Base-by-base conservation (phyloP, 305 asterid species). In the Fraxinus platypoda region DNA sequence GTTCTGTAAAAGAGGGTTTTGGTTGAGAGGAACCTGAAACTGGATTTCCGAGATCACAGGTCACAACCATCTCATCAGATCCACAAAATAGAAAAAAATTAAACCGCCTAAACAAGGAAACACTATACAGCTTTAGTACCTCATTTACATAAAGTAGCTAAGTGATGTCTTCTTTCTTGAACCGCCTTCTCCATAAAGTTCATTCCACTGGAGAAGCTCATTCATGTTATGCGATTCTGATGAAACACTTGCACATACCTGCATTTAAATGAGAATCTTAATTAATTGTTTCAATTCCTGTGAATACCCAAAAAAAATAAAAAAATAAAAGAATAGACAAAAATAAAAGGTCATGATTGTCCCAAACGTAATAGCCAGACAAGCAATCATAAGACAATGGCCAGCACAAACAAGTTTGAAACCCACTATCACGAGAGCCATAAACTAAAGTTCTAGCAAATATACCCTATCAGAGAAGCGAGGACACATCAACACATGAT, bases 241-340 rank as follows among this genome's bases (percentile, higher is more conserved):
- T 31, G 94, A 88, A 33, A 93, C 94, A 79, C 95, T 93, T 72
- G 95, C 97, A 80, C 92, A 90, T 52, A 93, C 95, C 97, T 93
- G 78, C 62, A 85, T 86, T 81, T 78, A 35, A 25, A 52, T n/a
- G 6, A 75, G 28, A 70, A 76, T 25, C 38, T 30, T 25, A 46
- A 75, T 28, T 59, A 11, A 11, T 28, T 66, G 34, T 64, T 64
- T 64, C 4, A 23, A 62, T 21, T 62, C 15, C 6, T 3, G 31
- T 8, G 71, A n/a, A 23, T 21, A 62, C 13, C 30, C 2, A n/a
- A 8, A 19, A 8, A 8, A 21, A 9, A 0, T 0, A 19, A 0
- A 21, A 6, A 21, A n/a, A 26, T 26, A 26, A 26, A 26, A 26
- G 1, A 26, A 26, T 1, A 26, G 28, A 26, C 1, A 26, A 26